Evolutionary conservation across 1,284 basidiomycete species (phyloP), one percentile per base, ranked within the genome.

Genomic region (Termitomyces sp.): DNA sequence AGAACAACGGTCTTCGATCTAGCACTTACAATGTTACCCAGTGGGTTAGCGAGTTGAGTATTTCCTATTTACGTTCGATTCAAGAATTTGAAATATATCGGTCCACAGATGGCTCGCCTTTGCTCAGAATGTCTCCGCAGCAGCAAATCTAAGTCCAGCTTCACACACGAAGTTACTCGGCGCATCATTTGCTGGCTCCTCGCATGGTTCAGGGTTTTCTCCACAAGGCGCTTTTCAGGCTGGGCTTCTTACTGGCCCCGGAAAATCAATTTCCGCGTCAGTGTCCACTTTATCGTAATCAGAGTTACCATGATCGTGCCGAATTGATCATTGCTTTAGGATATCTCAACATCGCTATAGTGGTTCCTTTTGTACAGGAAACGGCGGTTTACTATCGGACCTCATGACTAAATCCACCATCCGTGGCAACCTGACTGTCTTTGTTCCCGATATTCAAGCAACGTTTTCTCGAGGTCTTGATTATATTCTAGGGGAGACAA

Each of bases 281-380:
- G 69, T 57, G 28, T 45, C 47, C 24, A 37, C 40, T 18, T 33
- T 5, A 14, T 11, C 21, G 16, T 38, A 44, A 31, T 35, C 10
- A 7, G 24, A 16, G 14, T 26, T 45, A 26, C 50, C 57, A 34
- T 47, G 39, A 35, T 39, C 44, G 19, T 47, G 49, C 18, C 9
- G 7, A 46, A 34, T 24, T 24, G 3, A 24, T 33, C n/a, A 13
- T 28, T 31, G 26, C 11, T 19, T 7, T 63, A 84, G 82, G 2
- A 78, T 83, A 53, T 84, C 83, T 5, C 79, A 86, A 59, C 83
- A 85, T 60, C 75, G 72, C 39, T 86, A 86, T 59, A 79, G 76
- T n/a, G 79, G 80, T 28, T 70, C 73, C 4, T 84, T 80, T 63
- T 80, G 80, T 59, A 60, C 66, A 18, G 84, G 80, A 18, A 74